Conservation (phyloP, 2,329 filamentous ascomycete genomes). For the Tolypocladium nubicola region DNA sequence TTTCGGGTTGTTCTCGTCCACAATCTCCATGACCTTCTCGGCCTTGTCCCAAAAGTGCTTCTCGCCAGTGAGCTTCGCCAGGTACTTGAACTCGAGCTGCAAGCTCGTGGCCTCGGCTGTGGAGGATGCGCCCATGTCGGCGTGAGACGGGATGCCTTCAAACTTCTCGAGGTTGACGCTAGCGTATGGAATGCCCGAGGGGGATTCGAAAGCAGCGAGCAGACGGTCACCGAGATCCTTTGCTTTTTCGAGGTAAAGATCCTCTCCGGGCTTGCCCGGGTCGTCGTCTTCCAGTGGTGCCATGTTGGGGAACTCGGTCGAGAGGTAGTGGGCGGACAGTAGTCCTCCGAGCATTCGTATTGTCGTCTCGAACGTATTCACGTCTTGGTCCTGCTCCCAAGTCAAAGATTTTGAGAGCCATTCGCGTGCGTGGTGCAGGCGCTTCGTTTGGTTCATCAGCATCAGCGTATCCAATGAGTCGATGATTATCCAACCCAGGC, state of each 20-base stretch:
- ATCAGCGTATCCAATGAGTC: slow-evolving; percentile 95
- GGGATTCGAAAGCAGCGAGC: slow-evolving; percentile 76
- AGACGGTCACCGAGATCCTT: slow-evolving; percentile 84
- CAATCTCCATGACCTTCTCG: slow-evolving; percentile 83
- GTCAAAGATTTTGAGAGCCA: slow-evolving; percentile 76
- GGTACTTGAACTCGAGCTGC: slow-evolving; percentile 94
- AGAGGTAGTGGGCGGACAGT: slow-evolving; percentile 90
- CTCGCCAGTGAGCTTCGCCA: slow-evolving; percentile 90
- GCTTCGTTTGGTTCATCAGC: slow-evolving; percentile 89
- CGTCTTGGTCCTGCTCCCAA: slow-evolving; percentile 88
- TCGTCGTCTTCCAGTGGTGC: slow-evolving; percentile 66
- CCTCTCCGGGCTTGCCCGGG: slow-evolving; percentile 64
- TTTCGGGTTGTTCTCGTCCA: slow-evolving; percentile 69
- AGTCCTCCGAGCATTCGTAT: slow-evolving; percentile 95
- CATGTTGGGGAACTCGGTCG: slow-evolving; percentile 68
- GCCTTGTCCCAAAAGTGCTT: slow-evolving; percentile 83
- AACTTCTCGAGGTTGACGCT: slow-evolving; percentile 78
- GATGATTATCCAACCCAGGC: slow-evolving; percentile 96
- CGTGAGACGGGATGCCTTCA: slow-evolving; percentile 69
- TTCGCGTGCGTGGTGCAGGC: slow-evolving; percentile 72
- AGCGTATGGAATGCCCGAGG: slow-evolving; percentile 78
- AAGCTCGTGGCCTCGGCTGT: slow-evolving; percentile 88
- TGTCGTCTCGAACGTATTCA: slow-evolving; percentile 96
- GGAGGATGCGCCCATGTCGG: slow-evolving; percentile 78
- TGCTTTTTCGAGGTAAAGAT: slow-evolving; percentile 92